These are phyloP conservation scores for Fusarium irregulare DNA, from an alignment of 2,329 filamentous ascomycete genomes.

Conservation along the genomic window DNA sequence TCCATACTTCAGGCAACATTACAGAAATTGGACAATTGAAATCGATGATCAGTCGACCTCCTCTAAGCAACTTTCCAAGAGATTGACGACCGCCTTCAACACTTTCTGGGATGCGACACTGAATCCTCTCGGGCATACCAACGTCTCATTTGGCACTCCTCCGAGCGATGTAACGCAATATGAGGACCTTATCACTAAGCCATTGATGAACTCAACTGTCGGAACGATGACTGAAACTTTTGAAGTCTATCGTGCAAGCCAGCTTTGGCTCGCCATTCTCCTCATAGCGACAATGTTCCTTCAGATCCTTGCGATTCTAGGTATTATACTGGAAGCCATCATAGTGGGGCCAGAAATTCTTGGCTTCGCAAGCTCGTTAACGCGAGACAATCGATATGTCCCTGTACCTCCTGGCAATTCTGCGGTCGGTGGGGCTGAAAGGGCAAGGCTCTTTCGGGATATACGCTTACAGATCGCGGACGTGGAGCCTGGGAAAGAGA, in stretches of 20 bases:
- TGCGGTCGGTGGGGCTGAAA: neutral
- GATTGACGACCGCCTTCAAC: neutral
- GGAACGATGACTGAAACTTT: neutral
- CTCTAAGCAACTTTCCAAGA: no score
- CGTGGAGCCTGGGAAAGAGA: neutral
- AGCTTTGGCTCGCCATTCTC: neutral
- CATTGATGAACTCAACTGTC: neutral
- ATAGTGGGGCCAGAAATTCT: neutral
- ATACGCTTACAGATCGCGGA: neutral
- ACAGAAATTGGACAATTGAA: neutral
- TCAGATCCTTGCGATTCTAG: neutral
- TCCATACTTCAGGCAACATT: fast-evolving
- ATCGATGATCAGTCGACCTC: no score
- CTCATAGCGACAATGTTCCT: neutral
- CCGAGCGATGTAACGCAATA: no score
- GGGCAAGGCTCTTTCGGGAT: neutral
- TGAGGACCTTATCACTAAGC: neutral
- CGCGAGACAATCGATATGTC: neutral
- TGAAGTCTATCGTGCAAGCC: neutral
- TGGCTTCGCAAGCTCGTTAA: neutral
- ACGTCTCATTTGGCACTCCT: fast-evolving
- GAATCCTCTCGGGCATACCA: neutral
- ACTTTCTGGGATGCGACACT: neutral
- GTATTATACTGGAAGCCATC: neutral
- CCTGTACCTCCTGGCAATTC: neutral